phyloP scores from a whole-genome alignment of 108 stramenopile genomes.

The Cyclotella kingstonii region DNA sequence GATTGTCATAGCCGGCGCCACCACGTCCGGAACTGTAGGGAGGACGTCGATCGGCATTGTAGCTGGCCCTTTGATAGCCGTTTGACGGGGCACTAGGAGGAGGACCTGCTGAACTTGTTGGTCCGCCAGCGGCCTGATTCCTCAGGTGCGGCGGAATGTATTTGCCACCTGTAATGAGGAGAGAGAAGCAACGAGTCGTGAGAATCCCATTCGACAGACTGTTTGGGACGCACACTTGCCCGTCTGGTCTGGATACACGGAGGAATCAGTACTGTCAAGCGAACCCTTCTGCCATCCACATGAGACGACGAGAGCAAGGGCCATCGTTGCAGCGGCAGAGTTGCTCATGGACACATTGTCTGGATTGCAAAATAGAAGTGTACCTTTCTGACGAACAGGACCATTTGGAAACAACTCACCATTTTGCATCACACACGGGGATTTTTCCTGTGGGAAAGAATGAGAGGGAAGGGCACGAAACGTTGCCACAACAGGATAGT shows the following conservation, averaged over 20 bases:
- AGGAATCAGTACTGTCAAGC: too few relatives aligned
- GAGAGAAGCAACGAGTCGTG: neutral
- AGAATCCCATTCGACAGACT: neutral
- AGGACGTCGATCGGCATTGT: constrained; percentile 35
- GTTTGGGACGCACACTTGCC: too few relatives aligned
- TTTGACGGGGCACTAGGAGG: constrained; percentile 31
- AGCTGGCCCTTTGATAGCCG: constrained; percentile 35
- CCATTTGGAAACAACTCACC: constrained; percentile 7
- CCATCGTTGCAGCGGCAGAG: too few relatives aligned
- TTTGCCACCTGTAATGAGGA: constrained; percentile 62
- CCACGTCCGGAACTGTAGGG: constrained; percentile 33
- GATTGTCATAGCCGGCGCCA: constrained; percentile 13
- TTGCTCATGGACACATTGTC: neutral
- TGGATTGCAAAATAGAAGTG: neutral
- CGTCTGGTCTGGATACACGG: too few relatives aligned
- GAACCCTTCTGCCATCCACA: too few relatives aligned
- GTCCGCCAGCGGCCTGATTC: constrained; percentile 76
- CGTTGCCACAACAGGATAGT: too few relatives aligned
- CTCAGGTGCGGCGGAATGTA: constrained; percentile 96
- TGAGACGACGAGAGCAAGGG: too few relatives aligned
- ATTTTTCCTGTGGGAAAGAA: too few relatives aligned
- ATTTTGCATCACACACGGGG: constrained; percentile 44
- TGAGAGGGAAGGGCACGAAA: too few relatives aligned
- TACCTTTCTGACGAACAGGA: too few relatives aligned
- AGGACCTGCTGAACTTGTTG: constrained; percentile 21